A percentile compares a stretch with the other conserved stretches of the same genome.
phyloP scores from a whole-genome alignment of 495 filamentous ascomycete genomes.

The Pyrenopolyporus hunteri region DNA sequence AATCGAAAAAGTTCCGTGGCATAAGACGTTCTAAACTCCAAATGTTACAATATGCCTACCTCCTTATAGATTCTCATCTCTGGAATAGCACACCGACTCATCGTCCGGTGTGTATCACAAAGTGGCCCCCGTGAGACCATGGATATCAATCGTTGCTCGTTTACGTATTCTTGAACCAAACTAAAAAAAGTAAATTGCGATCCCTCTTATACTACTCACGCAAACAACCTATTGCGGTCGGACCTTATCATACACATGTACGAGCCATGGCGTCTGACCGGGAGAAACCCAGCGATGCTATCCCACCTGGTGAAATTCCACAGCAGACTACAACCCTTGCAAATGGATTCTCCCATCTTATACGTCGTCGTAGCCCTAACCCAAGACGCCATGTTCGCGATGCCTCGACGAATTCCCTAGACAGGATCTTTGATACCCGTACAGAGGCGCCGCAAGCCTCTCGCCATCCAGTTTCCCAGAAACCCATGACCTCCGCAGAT shows the following conservation, averaged over 20 bases:
- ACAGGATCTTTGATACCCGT: constrained; percentile 38
- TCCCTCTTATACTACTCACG: no score
- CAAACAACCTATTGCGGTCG: no score
- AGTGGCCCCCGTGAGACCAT: background rate
- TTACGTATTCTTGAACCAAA: no score
- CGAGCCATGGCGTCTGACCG: constrained; percentile 15
- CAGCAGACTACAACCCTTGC: background rate
- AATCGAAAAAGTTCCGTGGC: no score
- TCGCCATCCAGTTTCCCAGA: constrained; percentile 10
- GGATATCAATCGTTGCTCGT: background rate
- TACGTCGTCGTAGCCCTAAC: constrained; percentile 22
- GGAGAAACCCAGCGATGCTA: background rate
- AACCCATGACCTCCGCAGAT: constrained; percentile 33
- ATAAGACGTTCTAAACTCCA: no score
- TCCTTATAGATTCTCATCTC: background rate
- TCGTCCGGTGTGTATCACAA: background rate
- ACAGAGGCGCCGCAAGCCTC: constrained; percentile 15
- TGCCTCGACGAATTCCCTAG: constrained; percentile 34
- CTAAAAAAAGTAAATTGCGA: no score
- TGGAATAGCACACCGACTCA: background rate
- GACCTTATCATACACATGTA: background rate
- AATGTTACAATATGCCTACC: background rate
- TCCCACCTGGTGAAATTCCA: background rate
- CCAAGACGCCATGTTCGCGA: constrained; percentile 22
- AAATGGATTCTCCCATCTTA: constrained; percentile 21